Conservation (phyloP, 192 early-diverging fungal species). For the Piromyces finnis region DNA sequence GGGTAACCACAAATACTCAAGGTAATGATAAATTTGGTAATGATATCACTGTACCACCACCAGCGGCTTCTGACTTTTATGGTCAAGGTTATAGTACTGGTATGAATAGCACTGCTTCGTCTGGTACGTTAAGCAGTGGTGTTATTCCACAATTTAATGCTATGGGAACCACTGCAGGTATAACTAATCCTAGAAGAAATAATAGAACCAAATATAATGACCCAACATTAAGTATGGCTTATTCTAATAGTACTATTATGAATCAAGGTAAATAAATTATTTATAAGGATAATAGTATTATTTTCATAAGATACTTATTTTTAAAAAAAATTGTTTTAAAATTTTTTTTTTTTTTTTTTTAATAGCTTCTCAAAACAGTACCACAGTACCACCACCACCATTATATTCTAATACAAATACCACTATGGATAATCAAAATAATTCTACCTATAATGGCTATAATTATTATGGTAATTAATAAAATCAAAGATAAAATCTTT, state of each 20-base stretch:
- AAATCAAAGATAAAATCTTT: too few species aligned
- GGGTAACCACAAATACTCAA: neutral
- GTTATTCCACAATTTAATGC: neutral
- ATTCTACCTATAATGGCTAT: neutral
- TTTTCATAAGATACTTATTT: too few species aligned
- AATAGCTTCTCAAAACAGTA: too few species aligned
- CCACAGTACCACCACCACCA: neutral
- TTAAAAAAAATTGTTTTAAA: too few species aligned
- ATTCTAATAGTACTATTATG: neutral
- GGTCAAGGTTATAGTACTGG: neutral
- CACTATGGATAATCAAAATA: neutral
- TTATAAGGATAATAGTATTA: too few species aligned
- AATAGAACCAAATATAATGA: neutral
- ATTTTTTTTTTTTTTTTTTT: too few species aligned
- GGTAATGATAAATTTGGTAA: neutral
- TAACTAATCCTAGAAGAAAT: neutral
- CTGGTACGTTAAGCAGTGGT: neutral
- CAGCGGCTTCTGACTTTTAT: neutral
- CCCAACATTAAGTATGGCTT: neutral
- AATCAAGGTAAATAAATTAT: neutral
- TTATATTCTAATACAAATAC: neutral
- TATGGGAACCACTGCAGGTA: neutral
- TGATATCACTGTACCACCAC: neutral
- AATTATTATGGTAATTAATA: neutral
- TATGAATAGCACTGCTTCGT: neutral